These are phyloP conservation scores for Candida dajiaensis DNA, from an alignment of 805 yeast species.

Conservation along the genomic window DNA sequence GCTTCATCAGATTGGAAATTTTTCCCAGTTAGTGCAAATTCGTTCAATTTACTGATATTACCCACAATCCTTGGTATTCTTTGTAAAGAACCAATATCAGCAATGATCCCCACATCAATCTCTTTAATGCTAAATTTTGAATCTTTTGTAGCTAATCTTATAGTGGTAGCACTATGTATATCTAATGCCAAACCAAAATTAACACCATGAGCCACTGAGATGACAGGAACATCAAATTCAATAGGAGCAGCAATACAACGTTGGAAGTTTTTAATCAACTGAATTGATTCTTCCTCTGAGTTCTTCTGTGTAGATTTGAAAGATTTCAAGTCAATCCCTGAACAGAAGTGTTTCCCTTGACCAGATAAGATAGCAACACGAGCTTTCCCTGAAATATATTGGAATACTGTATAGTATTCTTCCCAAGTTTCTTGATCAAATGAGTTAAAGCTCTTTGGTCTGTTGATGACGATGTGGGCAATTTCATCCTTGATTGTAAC, in stretches of 20 bases:
- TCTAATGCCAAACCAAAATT: slow-evolving; percentile 66
- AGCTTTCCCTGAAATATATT: slow-evolving; percentile 37
- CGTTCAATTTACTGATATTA: slow-evolving; percentile 52
- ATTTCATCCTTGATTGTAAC: slow-evolving; percentile 26
- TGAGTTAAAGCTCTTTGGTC: slow-evolving; percentile 56
- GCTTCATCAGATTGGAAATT: slow-evolving; percentile 53
- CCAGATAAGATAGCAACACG: slow-evolving; percentile 55
- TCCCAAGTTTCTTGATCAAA: slow-evolving; percentile 50
- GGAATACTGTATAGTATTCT: slow-evolving; percentile 46
- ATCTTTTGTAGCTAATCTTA: slow-evolving; percentile 50
- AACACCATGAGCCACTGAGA: slow-evolving; percentile 60
- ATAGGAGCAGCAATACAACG: slow-evolving; percentile 44
- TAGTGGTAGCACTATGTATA: slow-evolving; percentile 50
- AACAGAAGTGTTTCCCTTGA: slow-evolving; percentile 47
- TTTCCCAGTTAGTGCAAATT: slow-evolving; percentile 57
- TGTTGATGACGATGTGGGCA: slow-evolving; percentile 53
- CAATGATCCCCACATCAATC: slow-evolving; percentile 66
- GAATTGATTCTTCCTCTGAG: slow-evolving; percentile 25
- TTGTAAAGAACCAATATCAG: slow-evolving; percentile 76
- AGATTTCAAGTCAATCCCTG: slow-evolving; percentile 57
- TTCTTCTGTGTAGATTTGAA: slow-evolving; percentile 16
- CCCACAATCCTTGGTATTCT: slow-evolving; percentile 50
- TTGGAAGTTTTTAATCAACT: slow-evolving; percentile 53
- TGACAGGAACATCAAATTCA: slow-evolving; percentile 50
- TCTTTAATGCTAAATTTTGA: slow-evolving; percentile 57